phyloP scores from a whole-genome alignment of 2,329 filamentous ascomycete genomes.

The Aciculosporium take region DNA sequence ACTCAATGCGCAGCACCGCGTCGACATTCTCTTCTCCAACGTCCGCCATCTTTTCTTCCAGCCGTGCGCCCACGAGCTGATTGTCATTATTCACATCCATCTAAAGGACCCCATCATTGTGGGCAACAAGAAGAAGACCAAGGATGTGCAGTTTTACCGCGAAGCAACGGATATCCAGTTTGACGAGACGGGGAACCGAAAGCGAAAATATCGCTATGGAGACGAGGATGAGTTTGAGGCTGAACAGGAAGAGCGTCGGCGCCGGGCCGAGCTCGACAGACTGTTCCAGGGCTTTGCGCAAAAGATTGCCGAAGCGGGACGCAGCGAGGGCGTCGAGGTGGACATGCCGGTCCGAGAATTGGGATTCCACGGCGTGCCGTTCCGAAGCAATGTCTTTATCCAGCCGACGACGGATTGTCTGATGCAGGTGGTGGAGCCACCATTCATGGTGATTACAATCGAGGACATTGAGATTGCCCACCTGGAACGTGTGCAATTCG shows the following conservation, averaged over 20 bases:
- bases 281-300: slow-evolving; percentile 94
- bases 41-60: slow-evolving; percentile 99
- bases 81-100: slow-evolving; percentile 96
- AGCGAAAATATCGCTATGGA: slow-evolving; percentile 92
- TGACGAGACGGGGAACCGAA: slow-evolving; percentile 94
- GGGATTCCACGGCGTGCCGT: slow-evolving; percentile 91
- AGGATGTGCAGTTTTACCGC: slow-evolving; percentile 95
- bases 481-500: slow-evolving; percentile 89
- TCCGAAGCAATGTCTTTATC: slow-evolving; percentile 87
- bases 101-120: slow-evolving; percentile 97
- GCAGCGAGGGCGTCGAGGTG: slow-evolving; percentile 79
- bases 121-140: slow-evolving; percentile 94
- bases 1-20: slow-evolving; percentile 63
- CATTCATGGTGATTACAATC: slow-evolving; percentile 89
- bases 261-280: slow-evolving; percentile 81
- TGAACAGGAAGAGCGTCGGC: slow-evolving; percentile 88
- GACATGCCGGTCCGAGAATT: slow-evolving; percentile 96
- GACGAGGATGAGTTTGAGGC: slow-evolving; percentile 98
- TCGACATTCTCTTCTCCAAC: slow-evolving; percentile 95
- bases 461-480: slow-evolving; percentile 95
- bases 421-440: slow-evolving; percentile 91
- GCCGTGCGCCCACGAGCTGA: slow-evolving; percentile 87
- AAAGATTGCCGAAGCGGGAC: slow-evolving; percentile 91
- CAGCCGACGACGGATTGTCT: slow-evolving; percentile 94
- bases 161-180: slow-evolving; percentile 98